Base-by-base conservation (phyloP, 768 basidiomycete genomes). In the Rubroboletus satanas region DNA sequence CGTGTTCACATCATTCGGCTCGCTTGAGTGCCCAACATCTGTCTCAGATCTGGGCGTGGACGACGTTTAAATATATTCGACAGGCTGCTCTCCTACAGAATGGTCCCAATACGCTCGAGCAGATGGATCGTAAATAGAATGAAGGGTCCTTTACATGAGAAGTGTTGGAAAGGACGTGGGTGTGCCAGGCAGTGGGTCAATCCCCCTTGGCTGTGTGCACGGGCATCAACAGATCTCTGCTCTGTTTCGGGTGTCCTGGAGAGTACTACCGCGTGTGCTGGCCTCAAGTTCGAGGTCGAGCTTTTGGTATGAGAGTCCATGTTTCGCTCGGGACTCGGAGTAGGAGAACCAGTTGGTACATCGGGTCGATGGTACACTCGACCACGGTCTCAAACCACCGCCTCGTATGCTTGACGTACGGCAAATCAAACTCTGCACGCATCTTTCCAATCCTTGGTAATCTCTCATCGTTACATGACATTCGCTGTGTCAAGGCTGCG, bases 401-500 rank as follows among this genome's bases (percentile, higher is more conserved):
- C 39, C 53, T 43, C 10, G 26, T 48, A 10, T 23, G 7, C 26
- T 28, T 8, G 26, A 39, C 36, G 48, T 44, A 44, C n/a, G 17
- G 9, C 38, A 15, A 21, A 55, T 32, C 31, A 55, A 35, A 35
- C 41, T 11, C 31, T 45, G 29, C n/a, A 14, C 5, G 28, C n/a
- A 29, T 15, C 29, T 53, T 21, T 41, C 23, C 21, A 14, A 12
- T 28, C 32, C 17, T 42, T 33, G 56, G 29, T 21, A 36, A 50
- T 45, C 44, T 15, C 32, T 17, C 56, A 50, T 41, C 37, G 48
- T 4, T 35, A 15, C 55, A 50, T 1, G 31, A 37, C 23, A 23
- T 47, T 17, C 5, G 45, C 58, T 43, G 45, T 47, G 52, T 33
- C 37, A 36, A 33, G 52, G 41, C 59, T 58, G 60, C 42, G 60